Conservation (phyloP, 768 basidiomycete genomes). For the Rhizopogon vulgaris region DNA sequence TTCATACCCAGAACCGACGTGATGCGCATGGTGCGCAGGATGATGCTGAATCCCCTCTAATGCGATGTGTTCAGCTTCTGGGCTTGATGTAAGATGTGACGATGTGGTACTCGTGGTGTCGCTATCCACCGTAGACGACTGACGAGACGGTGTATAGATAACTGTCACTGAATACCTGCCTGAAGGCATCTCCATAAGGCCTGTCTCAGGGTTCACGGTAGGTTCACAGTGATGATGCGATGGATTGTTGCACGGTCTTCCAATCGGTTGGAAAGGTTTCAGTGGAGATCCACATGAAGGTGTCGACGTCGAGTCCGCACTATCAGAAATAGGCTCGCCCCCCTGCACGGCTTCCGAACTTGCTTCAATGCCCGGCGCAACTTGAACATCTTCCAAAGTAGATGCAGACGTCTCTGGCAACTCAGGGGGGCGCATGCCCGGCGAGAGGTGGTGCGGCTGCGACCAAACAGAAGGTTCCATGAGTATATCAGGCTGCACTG, state of each 20-base stretch:
- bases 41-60: conserved; percentile 1
- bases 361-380: not conserved
- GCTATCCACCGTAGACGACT: not conserved
- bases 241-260: not conserved
- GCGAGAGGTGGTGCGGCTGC: conserved; percentile 18
- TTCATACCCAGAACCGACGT: conserved; percentile 28
- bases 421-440: conserved; percentile 33
- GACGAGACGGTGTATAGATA: conserved; percentile 29
- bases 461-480: conserved; percentile 5
- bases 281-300: not conserved
- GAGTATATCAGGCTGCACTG: conserved; percentile 18
- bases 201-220: not conserved
- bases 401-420: conserved; percentile 16
- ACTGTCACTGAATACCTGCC: conserved; percentile 16
- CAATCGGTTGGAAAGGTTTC: not conserved
- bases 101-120: conserved; percentile 25
- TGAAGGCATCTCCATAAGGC: conserved; percentile 28
- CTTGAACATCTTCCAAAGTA: not conserved
- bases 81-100: conserved; percentile 18
- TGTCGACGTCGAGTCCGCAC: not conserved
- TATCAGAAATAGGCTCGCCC: too few species aligned
- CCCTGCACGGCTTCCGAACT: not conserved
- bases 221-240: not conserved
- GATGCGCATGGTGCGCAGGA: not conserved
- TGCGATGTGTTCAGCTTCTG: too few species aligned